Evolutionary conservation across 495 filamentous ascomycete species (phyloP), one percentile per base, ranked within the genome.

Genomic region (Pseudomonodictys pantanalensis): DNA sequence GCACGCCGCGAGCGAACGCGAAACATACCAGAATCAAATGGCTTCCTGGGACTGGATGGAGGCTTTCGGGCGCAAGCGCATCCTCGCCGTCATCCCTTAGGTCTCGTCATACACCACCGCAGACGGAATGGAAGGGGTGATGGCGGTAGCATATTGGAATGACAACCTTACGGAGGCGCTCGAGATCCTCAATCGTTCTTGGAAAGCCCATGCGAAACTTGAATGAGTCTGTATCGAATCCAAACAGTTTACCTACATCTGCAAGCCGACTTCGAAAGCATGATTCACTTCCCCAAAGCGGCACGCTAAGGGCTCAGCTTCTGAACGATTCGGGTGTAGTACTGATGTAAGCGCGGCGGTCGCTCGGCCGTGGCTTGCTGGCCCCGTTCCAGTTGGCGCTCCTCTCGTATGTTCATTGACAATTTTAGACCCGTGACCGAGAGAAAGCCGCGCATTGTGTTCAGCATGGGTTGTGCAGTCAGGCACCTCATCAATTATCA

Each of bases 1-100:
- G 58, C 9, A 53, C 48, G 25, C 35, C 58, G 28, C 51, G 39
- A 25, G 51, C 49, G 24, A 55, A 62, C 15, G 58, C 58, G 23
- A 53, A 54, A 26, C 22, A 62, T 5, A 49, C 35, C 17, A 54
- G 33, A 29, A 33, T 62, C 8, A 62, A 62, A 35, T 46, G 48
- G 58, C 49, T 46, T 17, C 56, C 47, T 23, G 25, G 43, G 23
- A 33, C 44, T 18, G 54, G 54, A 35, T 58, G 54, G 54, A 58
- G 54, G 54, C 23, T 58, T 26, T 58, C 54, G 3, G 54, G 51
- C 38, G 38, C 38, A 15, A 41, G 38, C 38, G 38, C 20, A 41
- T 15, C 20, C 38, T 41, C 38, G 38, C 38, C 38, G 38, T 3
- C 38, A 41, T 41, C 38, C 38, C 38, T 41, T 41, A 41, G 38